phyloP scores from a whole-genome alignment of 139 green algal species.

The Chlamydomonas sphaeroides region DNA sequence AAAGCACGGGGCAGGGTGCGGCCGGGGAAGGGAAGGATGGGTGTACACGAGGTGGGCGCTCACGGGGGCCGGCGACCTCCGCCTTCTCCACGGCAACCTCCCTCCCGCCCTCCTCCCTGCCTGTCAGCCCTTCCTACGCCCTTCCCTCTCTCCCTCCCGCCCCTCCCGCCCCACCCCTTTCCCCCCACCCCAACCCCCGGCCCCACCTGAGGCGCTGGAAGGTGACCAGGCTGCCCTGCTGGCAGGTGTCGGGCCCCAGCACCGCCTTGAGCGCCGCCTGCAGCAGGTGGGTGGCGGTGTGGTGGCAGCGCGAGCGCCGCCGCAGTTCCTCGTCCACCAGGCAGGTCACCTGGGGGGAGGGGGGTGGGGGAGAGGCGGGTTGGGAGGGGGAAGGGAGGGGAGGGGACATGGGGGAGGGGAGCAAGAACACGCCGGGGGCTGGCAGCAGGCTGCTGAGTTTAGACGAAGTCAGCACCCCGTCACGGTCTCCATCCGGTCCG shows the following conservation, averaged over 20 bases:
- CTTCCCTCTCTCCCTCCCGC: too few relatives aligned
- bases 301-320: conserved; percentile 66
- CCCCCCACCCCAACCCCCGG: neutral
- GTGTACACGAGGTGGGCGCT: too few relatives aligned
- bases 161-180: too few relatives aligned
- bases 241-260: conserved; percentile 82
- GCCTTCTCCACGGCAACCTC: too few relatives aligned
- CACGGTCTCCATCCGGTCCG: too few relatives aligned
- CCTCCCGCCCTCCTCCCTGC: too few relatives aligned
- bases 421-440: too few relatives aligned
- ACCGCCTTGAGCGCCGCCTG: conserved; percentile 79
- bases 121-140: too few relatives aligned
- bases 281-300: conserved; percentile 95
- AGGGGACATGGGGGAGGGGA: neutral
- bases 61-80: too few relatives aligned
- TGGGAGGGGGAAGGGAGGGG: neutral
- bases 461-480: too few relatives aligned
- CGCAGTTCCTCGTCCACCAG: conserved; percentile 69
- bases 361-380: neutral
- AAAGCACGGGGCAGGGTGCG: neutral
- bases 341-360: conserved; percentile 60
- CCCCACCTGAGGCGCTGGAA: conserved; percentile 71
- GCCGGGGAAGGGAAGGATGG: neutral
- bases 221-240: conserved; percentile 88
- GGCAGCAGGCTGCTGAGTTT: too few relatives aligned